phyloP scores from a whole-genome alignment of 768 basidiomycete species.

The Serendipita vermifera region DNA sequence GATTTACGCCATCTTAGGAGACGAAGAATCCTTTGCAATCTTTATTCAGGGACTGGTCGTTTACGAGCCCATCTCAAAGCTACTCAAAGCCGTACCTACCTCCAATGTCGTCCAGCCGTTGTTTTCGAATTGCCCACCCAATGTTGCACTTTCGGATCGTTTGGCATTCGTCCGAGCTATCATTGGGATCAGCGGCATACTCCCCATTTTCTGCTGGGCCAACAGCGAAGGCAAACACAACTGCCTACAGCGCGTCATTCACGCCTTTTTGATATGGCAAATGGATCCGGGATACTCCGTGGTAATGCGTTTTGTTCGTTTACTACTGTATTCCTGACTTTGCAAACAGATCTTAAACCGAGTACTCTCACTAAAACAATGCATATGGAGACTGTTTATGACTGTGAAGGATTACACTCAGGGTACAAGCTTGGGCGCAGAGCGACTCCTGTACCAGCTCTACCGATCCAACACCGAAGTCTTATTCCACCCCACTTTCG shows the following conservation, averaged over 20 bases:
- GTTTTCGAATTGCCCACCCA: constrained; percentile 28
- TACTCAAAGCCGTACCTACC: constrained; percentile 28
- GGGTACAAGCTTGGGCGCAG: neutral
- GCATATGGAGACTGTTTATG: constrained; percentile 3
- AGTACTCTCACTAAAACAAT: constrained; percentile 38
- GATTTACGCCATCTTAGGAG: constrained; percentile 46
- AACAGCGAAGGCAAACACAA: constrained; percentile 56
- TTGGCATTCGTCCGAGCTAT: constrained; percentile 51
- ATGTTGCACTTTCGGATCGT: constrained; percentile 31
- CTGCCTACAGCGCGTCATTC: constrained; percentile 51
- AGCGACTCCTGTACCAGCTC: neutral
- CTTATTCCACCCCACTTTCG: neutral
- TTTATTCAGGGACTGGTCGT: constrained; percentile 59
- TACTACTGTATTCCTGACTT: constrained; percentile 12
- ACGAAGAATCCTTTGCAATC: constrained; percentile 57
- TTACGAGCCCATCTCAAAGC: constrained; percentile 29
- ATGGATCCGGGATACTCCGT: constrained; percentile 56
- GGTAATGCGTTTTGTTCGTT: constrained; percentile 28
- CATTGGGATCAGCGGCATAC: constrained; percentile 50
- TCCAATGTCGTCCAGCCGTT: constrained; percentile 22
- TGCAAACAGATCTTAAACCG: constrained; percentile 59
- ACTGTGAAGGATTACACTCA: constrained; percentile 6
- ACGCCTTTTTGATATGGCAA: constrained; percentile 54
- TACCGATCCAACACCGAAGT: neutral
- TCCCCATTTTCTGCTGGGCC: constrained; percentile 68